phyloP scores from a whole-genome alignment of 345 rosid species.

The Streptanthus diversifolius region DNA sequence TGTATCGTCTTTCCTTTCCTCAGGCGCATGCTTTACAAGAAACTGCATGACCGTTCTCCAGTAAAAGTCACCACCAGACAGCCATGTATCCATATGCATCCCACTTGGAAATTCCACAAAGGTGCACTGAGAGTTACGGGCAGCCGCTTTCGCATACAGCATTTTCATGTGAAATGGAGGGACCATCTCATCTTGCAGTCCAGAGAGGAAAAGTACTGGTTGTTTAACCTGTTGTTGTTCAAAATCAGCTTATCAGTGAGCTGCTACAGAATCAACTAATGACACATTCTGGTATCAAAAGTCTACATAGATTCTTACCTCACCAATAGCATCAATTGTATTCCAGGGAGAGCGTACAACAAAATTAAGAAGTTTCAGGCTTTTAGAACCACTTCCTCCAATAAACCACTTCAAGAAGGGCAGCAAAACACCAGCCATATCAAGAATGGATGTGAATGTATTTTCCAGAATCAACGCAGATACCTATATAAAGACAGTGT shows the following conservation, averaged over 20 bases:
- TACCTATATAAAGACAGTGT: constrained; percentile 45
- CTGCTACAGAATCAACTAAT: not conserved
- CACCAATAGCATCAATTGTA: constrained; percentile 73
- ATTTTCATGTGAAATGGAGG: constrained; percentile 89
- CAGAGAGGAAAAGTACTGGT: constrained; percentile 93
- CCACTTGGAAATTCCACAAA: constrained; percentile 89
- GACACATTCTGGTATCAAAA: not conserved
- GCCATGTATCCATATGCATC: constrained; percentile 99
- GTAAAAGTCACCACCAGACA: constrained; percentile 82
- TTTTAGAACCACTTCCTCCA: constrained; percentile 75
- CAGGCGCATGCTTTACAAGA: constrained; percentile 57
- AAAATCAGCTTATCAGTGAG: constrained; percentile 17
- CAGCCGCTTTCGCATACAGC: constrained; percentile 88
- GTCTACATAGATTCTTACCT: constrained; percentile 50
- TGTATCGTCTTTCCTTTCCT: constrained; percentile 38
- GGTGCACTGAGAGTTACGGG: constrained; percentile 59
- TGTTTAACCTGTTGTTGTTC: constrained; percentile 63
- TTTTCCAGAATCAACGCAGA: constrained; percentile 85
- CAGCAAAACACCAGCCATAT: constrained; percentile 93
- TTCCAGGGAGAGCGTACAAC: constrained; percentile 98
- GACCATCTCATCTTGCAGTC: constrained; percentile 98
- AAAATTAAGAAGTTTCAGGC: constrained; percentile 80
- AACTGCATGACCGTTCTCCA: constrained; percentile 69
- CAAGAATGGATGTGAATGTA: constrained; percentile 96
- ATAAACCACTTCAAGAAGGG: constrained; percentile 97